Base-by-base conservation (phyloP, 108 stramenopile species). In the Fragilaria crotonensis region DNA sequence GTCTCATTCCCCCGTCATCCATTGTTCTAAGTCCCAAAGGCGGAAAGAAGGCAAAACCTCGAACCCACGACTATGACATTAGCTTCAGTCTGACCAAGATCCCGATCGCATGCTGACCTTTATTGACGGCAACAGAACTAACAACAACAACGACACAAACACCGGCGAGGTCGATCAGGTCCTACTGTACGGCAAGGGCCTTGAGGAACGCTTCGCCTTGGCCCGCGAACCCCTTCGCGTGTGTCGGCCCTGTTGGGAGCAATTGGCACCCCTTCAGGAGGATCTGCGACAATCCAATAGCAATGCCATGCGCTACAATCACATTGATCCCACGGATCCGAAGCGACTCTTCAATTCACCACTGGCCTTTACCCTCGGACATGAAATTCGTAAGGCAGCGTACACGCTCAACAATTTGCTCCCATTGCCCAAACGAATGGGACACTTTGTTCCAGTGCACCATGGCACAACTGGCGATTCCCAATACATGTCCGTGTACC, bases 351-450 rank as follows among this genome's bases (percentile, higher is more conserved):
- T 81, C 22, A 94, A 94, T 66, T 71, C 68, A 25, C 93, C 93
- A 0, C 47, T 94, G 60, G 89, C 89, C 0, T 90, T 90, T 74
- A 94, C 89, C 7, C 59, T 94, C 70, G 93, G 89, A 4, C 93
- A 94, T 49, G 93, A 94, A 71, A 76, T 94, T 44, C 76, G 93
- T 9, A 89, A 93, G 68, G 91, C 91, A 11, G 81, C 86, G 11
- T 93, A 93, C 59, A 81, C 91, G 17, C 50, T 93, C 50, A 79
- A 79, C 57, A 93, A 93, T 72, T 72, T 89, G 59, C 52, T 93
- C 32, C 91, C 91, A 11, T 54, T 63, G 17, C 70, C 77, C 36
- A 76, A 76, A 54, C 49, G 68, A 17, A 67, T 79, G 66, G 75
- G 75, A 1, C 44, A 30, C 30, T 59, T 65, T n/a, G 41, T 56